These are phyloP conservation scores for Platismatia glauca DNA, from an alignment of 495 filamentous ascomycete genomes.

Conservation along the genomic window DNA sequence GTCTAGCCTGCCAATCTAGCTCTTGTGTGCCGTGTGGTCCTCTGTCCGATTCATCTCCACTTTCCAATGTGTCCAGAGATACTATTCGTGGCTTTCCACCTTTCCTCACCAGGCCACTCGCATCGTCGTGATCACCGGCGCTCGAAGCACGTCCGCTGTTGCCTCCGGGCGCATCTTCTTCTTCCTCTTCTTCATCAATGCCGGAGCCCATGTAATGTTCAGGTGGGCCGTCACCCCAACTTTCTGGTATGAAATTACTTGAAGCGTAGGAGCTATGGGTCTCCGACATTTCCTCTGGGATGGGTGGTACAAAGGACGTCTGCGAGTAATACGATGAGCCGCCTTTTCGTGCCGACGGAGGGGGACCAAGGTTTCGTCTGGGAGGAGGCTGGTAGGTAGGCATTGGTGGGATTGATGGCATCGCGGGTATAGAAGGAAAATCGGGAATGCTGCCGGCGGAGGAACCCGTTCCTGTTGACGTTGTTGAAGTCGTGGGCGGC, in stretches of 20 bases:
- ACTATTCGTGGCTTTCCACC: slow-evolving; percentile 68
- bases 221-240: slow-evolving; percentile 50
- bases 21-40: slow-evolving; percentile 20
- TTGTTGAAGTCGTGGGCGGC: slow-evolving; percentile 29
- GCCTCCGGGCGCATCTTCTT: slow-evolving; percentile 28
- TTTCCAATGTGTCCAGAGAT: slow-evolving; percentile 56
- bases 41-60: slow-evolving; percentile 26
- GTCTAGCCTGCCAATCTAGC: slow-evolving; percentile 27
- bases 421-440: slow-evolving; percentile 34
- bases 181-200: slow-evolving; percentile 36
- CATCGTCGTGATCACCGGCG: slow-evolving; percentile 49
- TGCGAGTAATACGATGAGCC: slow-evolving; percentile 65
- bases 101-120: slow-evolving; percentile 59
- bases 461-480: slow-evolving; percentile 28
- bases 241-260: slow-evolving; percentile 67
- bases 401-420: slow-evolving; percentile 21
- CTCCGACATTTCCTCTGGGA: slow-evolving; percentile 68
- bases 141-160: slow-evolving; percentile 24
- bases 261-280: slow-evolving; percentile 69
- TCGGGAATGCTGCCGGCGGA: slow-evolving; percentile 37
- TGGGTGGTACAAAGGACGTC: slow-evolving; percentile 74
- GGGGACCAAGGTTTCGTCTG: slow-evolving; percentile 29
- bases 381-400: slow-evolving; percentile 24
- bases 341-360: slow-evolving; percentile 58
- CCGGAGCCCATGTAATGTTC: slow-evolving; percentile 38